phyloP scores from a whole-genome alignment of 2,329 filamentous ascomycete species.

The Fusarium redolens region DNA sequence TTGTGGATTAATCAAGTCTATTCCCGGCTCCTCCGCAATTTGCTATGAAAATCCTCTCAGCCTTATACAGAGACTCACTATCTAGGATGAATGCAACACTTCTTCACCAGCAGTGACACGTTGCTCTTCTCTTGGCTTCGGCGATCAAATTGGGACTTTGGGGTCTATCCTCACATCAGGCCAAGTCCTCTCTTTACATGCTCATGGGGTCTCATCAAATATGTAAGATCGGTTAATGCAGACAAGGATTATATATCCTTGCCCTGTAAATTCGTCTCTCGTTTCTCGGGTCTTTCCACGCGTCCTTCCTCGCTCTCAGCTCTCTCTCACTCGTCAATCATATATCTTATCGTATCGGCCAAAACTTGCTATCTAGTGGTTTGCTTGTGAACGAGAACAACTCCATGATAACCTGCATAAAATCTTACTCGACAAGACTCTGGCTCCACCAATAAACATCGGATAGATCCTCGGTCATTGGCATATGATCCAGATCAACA shows the following conservation, averaged over 20 bases:
- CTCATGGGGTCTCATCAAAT: neutral
- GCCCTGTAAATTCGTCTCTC: neutral
- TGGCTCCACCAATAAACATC: slow-evolving; percentile 1
- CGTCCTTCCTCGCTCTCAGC: neutral
- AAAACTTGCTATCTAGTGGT: neutral
- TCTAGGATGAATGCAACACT: neutral
- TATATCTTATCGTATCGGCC: neutral
- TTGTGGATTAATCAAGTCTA: neutral
- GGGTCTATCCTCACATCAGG: neutral
- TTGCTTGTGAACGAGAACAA: neutral
- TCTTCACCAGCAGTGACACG: slow-evolving; percentile 11
- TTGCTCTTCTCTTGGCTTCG: slow-evolving; percentile 11
- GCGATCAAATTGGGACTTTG: neutral
- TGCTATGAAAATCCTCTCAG: slow-evolving; percentile 6
- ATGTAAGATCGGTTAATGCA: slow-evolving; percentile 23
- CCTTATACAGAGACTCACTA: slow-evolving; percentile 12
- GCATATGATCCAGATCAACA: slow-evolving; percentile 12
- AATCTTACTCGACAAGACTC: slow-evolving; percentile 6
- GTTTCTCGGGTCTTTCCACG: neutral
- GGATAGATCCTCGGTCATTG: neutral
- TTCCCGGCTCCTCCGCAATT: neutral
- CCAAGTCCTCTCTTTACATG: neutral
- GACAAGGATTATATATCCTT: slow-evolving; percentile 4
- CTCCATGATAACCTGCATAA: neutral
- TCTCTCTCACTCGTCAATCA: slow-evolving; percentile 5